Evolutionary conservation across 345 rosid genomes (phyloP).

Genomic region (Euphorbia peplus): DNA sequence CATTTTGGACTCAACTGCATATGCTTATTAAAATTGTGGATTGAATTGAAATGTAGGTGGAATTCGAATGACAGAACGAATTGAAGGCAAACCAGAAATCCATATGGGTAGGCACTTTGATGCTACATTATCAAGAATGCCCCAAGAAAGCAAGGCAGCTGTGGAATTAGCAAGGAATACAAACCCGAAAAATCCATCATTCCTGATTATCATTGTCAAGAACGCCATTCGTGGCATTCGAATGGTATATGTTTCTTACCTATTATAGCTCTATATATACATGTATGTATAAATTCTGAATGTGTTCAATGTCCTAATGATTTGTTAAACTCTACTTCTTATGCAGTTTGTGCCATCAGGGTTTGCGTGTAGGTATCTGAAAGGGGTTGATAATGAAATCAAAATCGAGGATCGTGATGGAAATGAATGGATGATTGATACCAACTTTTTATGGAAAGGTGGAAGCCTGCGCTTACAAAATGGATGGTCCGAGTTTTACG

Average conservation of each 20-base stretch:
- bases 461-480: background rate
- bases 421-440: background rate
- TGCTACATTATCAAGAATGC: background rate
- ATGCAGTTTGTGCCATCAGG: constrained; percentile 3
- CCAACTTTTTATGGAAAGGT: background rate
- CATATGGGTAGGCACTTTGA: background rate
- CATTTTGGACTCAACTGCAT: too few relatives aligned
- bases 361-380: constrained; percentile 7
- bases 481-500: constrained; percentile 5
- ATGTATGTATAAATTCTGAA: too few relatives aligned
- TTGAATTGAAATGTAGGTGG: background rate
- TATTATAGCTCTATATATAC: too few relatives aligned
- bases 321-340: too few relatives aligned
- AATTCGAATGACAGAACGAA: background rate
- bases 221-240: background rate
- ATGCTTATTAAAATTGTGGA: too few relatives aligned
- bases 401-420: constrained; percentile 6
- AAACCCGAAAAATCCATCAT: constrained; percentile 2
- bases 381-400: background rate
- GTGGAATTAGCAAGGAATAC: background rate
- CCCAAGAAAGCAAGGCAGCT: background rate
- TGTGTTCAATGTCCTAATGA: background rate
- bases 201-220: background rate
- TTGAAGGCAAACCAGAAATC: background rate
- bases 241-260: too few relatives aligned